Base-by-base conservation (phyloP, 768 basidiomycete species). In the Boletellus ananas region DNA sequence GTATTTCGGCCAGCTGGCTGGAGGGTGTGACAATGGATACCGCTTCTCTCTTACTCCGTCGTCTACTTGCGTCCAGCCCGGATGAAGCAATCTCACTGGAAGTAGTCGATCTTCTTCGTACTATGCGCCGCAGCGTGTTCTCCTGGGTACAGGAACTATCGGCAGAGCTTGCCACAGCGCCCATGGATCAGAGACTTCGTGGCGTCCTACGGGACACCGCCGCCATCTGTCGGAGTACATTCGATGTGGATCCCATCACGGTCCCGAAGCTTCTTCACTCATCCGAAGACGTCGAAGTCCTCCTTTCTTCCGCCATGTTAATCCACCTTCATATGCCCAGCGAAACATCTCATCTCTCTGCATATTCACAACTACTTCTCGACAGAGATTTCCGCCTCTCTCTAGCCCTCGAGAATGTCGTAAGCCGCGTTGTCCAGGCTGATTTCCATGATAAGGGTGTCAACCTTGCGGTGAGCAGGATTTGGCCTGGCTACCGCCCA, bases 1-100 rank as follows among this genome's bases (percentile, higher is more conserved):
- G 61, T 18, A 56, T 79, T 21, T 55, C 63, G 44, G 64, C 47
- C 9, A 79, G 74, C 47, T 79, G 78, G 78, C 54, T 66, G 42
- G 64, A 71, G 49, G 58, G 54, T 0, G 45, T 58, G 8, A 57
- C 70, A 0, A 57, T 72, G 49, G 45, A 61, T 50, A 72, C 65
- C 3, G 60, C 70, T 20, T 60, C 67, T 2, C 47, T 66, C 20
- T 51, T 79, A 6, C 58, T 61, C 7, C 46, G 55, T 52, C 74
- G 78, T 8, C 47, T 77, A 5, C 57, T 76, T 23, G 58, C 66
- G 0, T 65, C 68, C 12, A 56, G 44, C 16, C 34, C 17, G 3
- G n/a, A 44, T 18, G 10, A 31, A 4, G 33, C 31, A 1, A 29
- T 72, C n/a, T 52, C 61, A 8, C 3, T 34, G 11, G 64, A 45